A percentile compares a stretch with the other conserved stretches of the same genome.
Evolutionary conservation across 148 eudicot genomes (phyloP).

Genomic region (Fagopyrum homotropicum): DNA sequence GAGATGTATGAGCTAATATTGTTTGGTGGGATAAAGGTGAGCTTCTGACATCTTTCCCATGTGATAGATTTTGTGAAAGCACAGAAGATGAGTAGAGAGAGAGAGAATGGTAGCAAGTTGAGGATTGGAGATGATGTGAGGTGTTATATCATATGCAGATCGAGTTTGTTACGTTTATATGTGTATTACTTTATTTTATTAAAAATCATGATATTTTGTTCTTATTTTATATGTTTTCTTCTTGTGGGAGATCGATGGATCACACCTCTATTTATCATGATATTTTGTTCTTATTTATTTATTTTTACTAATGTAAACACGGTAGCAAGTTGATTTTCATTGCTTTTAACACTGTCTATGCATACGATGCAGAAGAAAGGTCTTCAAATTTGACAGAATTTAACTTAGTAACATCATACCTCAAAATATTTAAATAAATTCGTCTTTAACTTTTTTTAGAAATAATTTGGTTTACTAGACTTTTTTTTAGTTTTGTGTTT

Average conservation of each 20-base stretch:
- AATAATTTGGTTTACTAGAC: too few species aligned
- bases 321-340: too few species aligned
- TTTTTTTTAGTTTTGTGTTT: too few species aligned
- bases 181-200: not conserved
- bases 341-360: too few species aligned
- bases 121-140: constrained; percentile 11
- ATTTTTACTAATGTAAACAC: too few species aligned
- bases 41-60: constrained; percentile 17
- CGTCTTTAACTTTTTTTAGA: too few species aligned
- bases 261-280: too few species aligned
- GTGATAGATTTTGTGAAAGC: constrained; percentile 18
- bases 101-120: constrained; percentile 14
- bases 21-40: constrained; percentile 13
- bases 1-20: constrained; percentile 11
- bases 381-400: too few species aligned
- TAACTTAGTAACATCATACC: too few species aligned
- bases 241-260: not conserved
- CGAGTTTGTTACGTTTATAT: not conserved
- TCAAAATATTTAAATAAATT: too few species aligned
- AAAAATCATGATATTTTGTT: not conserved
- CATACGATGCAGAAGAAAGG: too few species aligned
- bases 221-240: not conserved
- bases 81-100: constrained; percentile 12
- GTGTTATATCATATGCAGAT: constrained; percentile 12
- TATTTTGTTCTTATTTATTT: too few species aligned